phyloP scores from a whole-genome alignment of 2,329 filamentous ascomycete species.

The Aspergillus proliferans region DNA sequence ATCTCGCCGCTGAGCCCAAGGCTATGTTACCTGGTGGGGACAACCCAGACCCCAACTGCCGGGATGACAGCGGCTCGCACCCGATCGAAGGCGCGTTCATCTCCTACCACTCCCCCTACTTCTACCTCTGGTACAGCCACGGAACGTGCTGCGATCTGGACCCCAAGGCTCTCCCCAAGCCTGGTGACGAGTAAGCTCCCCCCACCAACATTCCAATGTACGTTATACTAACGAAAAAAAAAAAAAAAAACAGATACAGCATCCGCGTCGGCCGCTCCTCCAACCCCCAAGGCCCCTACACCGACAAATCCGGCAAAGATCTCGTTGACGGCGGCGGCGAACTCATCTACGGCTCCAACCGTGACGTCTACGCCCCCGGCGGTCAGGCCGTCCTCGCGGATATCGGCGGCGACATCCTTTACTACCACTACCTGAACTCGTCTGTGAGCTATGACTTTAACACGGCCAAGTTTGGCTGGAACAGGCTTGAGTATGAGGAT shows the following conservation, averaged over 20 bases:
- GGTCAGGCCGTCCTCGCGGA: constrained; percentile 57
- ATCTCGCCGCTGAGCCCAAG: constrained; percentile 24
- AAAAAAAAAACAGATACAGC: constrained; percentile 44
- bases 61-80: constrained; percentile 24
- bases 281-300: constrained; percentile 49
- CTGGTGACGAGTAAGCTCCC: constrained; percentile 45
- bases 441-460: constrained; percentile 23
- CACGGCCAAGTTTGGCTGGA: constrained; percentile 27
- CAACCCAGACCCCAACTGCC: constrained; percentile 20
- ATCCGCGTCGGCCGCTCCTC: constrained; percentile 58
- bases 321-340: constrained; percentile 56
- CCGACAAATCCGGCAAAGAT: constrained; percentile 47
- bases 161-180: constrained; percentile 35
- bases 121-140: constrained; percentile 32
- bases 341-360: constrained; percentile 55
- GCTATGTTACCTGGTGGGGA: constrained; percentile 12
- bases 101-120: constrained; percentile 23
- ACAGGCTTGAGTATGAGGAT: constrained; percentile 23
- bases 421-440: constrained; percentile 31
- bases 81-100: constrained; percentile 28
- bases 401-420: constrained; percentile 23
- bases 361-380: constrained; percentile 58
- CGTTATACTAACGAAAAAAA: too few species aligned
- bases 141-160: constrained; percentile 28
- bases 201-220: not conserved